phyloP scores from a whole-genome alignment of 2,329 filamentous ascomycete species.

The Cadophora sp. region DNA sequence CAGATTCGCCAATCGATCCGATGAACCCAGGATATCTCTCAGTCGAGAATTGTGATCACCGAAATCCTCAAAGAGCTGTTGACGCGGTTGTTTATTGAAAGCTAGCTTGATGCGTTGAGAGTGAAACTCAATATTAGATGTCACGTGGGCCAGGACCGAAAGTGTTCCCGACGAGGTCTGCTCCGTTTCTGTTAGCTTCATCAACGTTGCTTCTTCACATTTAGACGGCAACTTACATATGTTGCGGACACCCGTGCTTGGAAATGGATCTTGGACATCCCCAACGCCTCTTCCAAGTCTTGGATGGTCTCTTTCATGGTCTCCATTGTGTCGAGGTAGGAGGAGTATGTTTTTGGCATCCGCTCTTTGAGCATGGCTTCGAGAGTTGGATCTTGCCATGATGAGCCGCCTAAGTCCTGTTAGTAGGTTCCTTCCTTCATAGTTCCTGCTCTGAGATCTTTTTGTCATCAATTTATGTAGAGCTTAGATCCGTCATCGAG shows the following conservation, averaged over 20 bases:
- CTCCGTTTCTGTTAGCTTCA: background rate
- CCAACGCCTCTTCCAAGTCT: conserved; percentile 24
- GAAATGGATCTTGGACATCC: conserved; percentile 29
- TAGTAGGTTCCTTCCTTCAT: background rate
- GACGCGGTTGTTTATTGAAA: conserved; percentile 25
- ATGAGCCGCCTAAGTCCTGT: conserved; percentile 18
- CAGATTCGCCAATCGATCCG: conserved; percentile 24
- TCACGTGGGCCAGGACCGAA: conserved; percentile 13
- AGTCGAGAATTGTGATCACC: conserved; percentile 23
- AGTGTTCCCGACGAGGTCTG: background rate
- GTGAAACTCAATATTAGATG: conserved; percentile 19
- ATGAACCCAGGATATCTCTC: conserved; percentile 26
- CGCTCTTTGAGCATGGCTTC: conserved; percentile 24
- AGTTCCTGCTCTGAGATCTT: background rate
- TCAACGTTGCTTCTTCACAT: background rate
- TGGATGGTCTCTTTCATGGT: conserved; percentile 27
- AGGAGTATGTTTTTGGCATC: conserved; percentile 31
- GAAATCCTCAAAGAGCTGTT: conserved; percentile 31
- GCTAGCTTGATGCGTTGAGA: conserved; percentile 27
- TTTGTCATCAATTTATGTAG: background rate
- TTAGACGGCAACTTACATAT: conserved; percentile 21
- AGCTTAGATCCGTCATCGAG: background rate
- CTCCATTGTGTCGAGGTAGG: conserved; percentile 31
- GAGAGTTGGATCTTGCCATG: conserved; percentile 27
- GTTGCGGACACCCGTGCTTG: conserved; percentile 22